Conservation (phyloP, 805 yeast species). For the Metschnikowia kunwiensis region DNA sequence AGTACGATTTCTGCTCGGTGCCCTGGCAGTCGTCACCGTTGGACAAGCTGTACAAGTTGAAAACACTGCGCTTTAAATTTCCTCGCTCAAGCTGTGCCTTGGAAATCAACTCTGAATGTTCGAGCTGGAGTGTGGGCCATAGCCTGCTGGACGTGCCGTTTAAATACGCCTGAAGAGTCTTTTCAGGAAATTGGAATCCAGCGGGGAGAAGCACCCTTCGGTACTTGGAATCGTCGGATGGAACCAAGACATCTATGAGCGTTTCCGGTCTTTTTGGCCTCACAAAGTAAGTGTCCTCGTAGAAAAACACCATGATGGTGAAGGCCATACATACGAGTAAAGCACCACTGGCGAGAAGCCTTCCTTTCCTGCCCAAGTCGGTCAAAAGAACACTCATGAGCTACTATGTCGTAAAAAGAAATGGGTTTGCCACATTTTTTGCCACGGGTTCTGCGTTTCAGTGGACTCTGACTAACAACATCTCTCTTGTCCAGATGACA, state of each 20-base stretch:
- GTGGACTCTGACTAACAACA: too few relatives aligned
- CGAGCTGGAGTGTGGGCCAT: conserved; percentile 5
- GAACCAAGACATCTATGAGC: too few relatives aligned
- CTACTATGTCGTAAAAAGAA: too few relatives aligned
- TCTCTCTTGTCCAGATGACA: too few relatives aligned
- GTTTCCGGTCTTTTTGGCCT: too few relatives aligned
- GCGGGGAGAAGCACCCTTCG: conserved; percentile 11
- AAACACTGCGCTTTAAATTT: neutral
- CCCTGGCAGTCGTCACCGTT: neutral
- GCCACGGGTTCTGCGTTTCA: too few relatives aligned
- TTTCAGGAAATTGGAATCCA: conserved; percentile 5
- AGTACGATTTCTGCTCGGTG: conserved; percentile 1
- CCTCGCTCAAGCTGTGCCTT: conserved; percentile 7
- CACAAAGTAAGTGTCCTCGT: neutral
- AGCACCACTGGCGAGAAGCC: neutral
- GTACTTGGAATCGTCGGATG: too few relatives aligned
- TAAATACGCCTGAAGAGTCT: conserved; percentile 5
- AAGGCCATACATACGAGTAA: neutral
- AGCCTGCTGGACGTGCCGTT: conserved; percentile 7
- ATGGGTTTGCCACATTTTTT: too few relatives aligned
- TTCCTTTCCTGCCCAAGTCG: neutral
- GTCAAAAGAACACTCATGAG: too few relatives aligned
- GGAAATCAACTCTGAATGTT: conserved; percentile 1
- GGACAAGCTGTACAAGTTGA: neutral
- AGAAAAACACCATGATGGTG: neutral